Percentiles rank a stretch among this genome's conserved stretches.
Evolutionary conservation across 495 filamentous ascomycete genomes (phyloP).

Genomic region (Usnea hakonensis): DNA sequence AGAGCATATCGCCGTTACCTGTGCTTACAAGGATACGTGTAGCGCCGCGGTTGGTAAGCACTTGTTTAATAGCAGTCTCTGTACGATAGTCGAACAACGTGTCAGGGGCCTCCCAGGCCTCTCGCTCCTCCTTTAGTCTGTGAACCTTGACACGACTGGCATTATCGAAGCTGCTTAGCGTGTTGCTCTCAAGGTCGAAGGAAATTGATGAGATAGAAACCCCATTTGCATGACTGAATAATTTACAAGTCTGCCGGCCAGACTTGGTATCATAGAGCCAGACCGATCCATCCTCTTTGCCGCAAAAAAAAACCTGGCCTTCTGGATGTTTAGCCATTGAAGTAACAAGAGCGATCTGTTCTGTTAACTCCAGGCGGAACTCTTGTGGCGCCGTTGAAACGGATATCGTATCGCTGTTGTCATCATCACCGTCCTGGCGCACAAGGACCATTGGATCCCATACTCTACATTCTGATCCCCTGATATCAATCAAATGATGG

Average conservation of each 20-base stretch:
- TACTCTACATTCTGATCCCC: slow-evolving; percentile 30
- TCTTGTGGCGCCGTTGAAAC: slow-evolving; percentile 16
- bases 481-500: slow-evolving; percentile 28
- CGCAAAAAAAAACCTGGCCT: slow-evolving; percentile 15
- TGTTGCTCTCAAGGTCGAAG: slow-evolving; percentile 10
- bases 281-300: slow-evolving; percentile 20
- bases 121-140: neutral
- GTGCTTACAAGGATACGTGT: slow-evolving; percentile 13
- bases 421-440: slow-evolving; percentile 21
- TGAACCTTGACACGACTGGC: slow-evolving; percentile 12
- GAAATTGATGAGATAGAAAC: slow-evolving; percentile 11
- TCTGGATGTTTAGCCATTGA: slow-evolving; percentile 4
- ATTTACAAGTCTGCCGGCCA: slow-evolving; percentile 8
- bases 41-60: slow-evolving; percentile 4
- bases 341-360: slow-evolving; percentile 10
- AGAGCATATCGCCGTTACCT: slow-evolving; percentile 9
- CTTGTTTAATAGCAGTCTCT: slow-evolving; percentile 9
- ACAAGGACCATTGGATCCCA: slow-evolving; percentile 27
- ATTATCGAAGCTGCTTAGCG: slow-evolving; percentile 7
- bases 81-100: slow-evolving; percentile 11
- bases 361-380: slow-evolving; percentile 4
- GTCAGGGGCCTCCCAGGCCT: slow-evolving; percentile 3
- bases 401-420: slow-evolving; percentile 22
- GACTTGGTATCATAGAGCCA: slow-evolving; percentile 15
- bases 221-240: slow-evolving; percentile 15